phyloP scores from a whole-genome alignment of 1,284 basidiomycete genomes.

The Trichosporon sp. region DNA sequence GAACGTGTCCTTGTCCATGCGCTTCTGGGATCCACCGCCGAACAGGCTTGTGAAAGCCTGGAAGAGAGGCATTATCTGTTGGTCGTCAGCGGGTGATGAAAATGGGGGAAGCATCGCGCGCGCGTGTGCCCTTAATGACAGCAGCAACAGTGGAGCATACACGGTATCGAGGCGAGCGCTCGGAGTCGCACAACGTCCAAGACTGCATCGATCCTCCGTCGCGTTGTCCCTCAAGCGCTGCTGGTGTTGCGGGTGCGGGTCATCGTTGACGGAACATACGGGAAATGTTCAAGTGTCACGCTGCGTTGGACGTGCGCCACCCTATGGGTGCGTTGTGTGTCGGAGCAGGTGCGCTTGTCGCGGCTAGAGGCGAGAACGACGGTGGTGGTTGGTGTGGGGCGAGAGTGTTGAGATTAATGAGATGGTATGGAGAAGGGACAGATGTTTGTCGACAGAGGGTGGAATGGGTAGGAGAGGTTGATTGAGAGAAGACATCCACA shows the following conservation, averaged over 20 bases:
- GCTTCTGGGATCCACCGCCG: slow-evolving; percentile 1
- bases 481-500: slow-evolving; percentile 9
- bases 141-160: background rate
- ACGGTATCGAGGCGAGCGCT: background rate
- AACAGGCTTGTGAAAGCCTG: slow-evolving; percentile 19
- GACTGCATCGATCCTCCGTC: background rate
- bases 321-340: background rate
- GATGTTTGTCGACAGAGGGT: background rate
- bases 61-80: slow-evolving; percentile 1
- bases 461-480: background rate
- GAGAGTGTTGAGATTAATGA: too few relatives aligned
- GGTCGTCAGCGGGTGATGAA: background rate
- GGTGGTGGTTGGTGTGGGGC: background rate
- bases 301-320: slow-evolving; percentile 16
- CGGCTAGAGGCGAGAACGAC: background rate
- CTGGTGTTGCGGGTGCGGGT: background rate
- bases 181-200: background rate
- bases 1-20: background rate
- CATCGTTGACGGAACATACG: background rate
- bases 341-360: background rate
- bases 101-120: background rate
- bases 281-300: slow-evolving; percentile 10
- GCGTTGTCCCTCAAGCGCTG: background rate
- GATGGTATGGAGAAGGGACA: background rate
- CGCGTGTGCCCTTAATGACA: background rate